Base-by-base conservation (phyloP, 2,329 filamentous ascomycete species). In the Coleophoma cylindrospora region DNA sequence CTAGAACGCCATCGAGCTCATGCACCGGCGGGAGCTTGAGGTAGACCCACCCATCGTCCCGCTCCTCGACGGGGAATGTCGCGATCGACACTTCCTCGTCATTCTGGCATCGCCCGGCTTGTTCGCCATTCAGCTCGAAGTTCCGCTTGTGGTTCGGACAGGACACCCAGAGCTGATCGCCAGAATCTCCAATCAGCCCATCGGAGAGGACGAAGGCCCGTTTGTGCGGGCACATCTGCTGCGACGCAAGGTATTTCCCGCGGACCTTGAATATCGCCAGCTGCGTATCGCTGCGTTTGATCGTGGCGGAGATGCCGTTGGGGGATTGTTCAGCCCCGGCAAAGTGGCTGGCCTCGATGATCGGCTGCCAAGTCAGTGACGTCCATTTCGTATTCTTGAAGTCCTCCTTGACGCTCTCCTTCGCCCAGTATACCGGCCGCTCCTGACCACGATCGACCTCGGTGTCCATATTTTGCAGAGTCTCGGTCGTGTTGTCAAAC, bases 171-270 rank as follows among this genome's bases (percentile, higher is more conserved):
- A 91, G 83, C 52, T 83, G 84, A 54, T 80, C 73, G 52, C 67
- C 59, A 43, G 70, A 66, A 53, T 70, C 61, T 38, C 91, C 91
- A 43, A 96, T 79, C 9, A 96, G 72, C 1, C 90, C 89, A 64
- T 96, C 91, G 0, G 86, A 87, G 22, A 96, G 80, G n/a, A 91
- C 86, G 62, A 96, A 96, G 1, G 90, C 85, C 11, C 90, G 85
- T 70, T 92, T 94, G 72, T 95, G 90, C 10, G 91, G 91, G 66
- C 91, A 96, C 91, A 96, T 96, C 65, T 96, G 89, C 71, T 96
- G 91, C 13, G 87, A 87, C 51, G 88, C 87, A 67, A 92, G 92
- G 74, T 85, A 95, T 48, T 79, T 80, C 17, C 89, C 90, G 48
- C 81, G 80, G 54, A 95, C 79, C 61, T 90, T 87, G 81, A 91